A percentile compares a stretch with the other conserved stretches of the same genome.
These are phyloP conservation scores for Haematococcus sp. DNA, from an alignment of 139 green algal species.

Conservation along the genomic window DNA sequence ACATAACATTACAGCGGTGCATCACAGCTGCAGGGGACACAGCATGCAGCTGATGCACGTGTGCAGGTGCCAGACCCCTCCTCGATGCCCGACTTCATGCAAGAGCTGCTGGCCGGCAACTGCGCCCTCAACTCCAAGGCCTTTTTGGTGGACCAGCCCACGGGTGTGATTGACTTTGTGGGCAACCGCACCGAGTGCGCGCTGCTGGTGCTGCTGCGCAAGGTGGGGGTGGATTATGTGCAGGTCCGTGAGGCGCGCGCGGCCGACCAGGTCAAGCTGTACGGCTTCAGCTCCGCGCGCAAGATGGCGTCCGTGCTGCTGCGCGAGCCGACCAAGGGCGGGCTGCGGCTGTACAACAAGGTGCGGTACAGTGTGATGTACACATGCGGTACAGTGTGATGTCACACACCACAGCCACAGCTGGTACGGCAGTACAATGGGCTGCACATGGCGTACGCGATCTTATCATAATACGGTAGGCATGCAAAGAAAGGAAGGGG, in stretches of 20 bases:
- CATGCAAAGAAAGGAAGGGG: too few species aligned
- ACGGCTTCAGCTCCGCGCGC: conserved; percentile 59
- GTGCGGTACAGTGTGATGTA: too few species aligned
- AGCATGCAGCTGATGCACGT: too few species aligned
- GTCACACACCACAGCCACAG: too few species aligned
- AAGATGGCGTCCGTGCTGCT: conserved; percentile 90
- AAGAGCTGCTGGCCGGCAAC: background rate
- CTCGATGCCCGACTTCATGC: background rate
- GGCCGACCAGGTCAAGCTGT: conserved; percentile 26
- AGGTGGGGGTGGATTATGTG: conserved; percentile 73
- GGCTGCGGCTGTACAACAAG: conserved; percentile 87
- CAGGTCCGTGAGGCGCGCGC: conserved; percentile 29
- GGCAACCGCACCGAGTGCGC: conserved; percentile 95
- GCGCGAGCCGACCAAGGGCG: conserved; percentile 20
- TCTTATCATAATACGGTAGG: too few species aligned
- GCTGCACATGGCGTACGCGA: too few species aligned
- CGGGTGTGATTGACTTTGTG: conserved; percentile 67
- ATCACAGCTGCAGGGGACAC: too few species aligned
- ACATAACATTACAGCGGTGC: too few species aligned
- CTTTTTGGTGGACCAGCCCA: conserved; percentile 62
- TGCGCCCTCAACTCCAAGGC: conserved; percentile 48
- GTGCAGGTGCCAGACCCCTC: background rate
- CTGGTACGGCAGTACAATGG: too few species aligned
- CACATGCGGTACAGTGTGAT: too few species aligned
- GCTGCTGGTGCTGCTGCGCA: conserved; percentile 79